Conservation (phyloP, 2,329 filamentous ascomycete species). For the Xylaria sp. region DNA sequence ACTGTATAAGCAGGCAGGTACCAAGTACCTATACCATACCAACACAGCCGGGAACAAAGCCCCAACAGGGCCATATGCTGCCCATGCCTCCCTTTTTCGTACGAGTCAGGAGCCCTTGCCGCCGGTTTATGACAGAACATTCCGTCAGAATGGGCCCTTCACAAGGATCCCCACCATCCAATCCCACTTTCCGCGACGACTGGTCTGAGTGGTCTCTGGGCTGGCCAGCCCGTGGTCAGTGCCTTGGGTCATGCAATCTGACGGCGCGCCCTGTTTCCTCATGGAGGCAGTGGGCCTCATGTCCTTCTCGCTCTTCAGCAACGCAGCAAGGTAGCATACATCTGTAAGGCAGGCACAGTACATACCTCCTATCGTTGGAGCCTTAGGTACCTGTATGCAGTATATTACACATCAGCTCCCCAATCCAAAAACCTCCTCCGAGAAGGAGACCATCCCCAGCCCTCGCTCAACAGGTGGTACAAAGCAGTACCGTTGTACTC, state of each 20-base stretch:
- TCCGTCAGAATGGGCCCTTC: slow-evolving; percentile 20
- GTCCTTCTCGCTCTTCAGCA: no score
- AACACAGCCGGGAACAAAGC: not conserved
- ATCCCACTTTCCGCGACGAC: slow-evolving; percentile 9
- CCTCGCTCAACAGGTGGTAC: slow-evolving; percentile 4
- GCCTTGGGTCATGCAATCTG: not conserved
- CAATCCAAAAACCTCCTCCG: slow-evolving; percentile 8
- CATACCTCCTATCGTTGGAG: no score
- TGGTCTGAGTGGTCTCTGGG: not conserved
- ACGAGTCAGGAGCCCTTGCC: slow-evolving; percentile 22
- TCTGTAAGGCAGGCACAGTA: no score
- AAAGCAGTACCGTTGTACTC: slow-evolving; percentile 10
- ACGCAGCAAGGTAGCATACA: no score
- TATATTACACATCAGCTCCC: not conserved
- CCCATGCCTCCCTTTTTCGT: not conserved
- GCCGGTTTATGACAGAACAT: slow-evolving; percentile 22
- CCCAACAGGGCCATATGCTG: not conserved
- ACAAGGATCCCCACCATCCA: slow-evolving; percentile 9
- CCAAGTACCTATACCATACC: not conserved
- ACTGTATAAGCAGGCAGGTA: no score
- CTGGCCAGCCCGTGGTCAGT: not conserved
- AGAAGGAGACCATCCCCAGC: slow-evolving; percentile 6
- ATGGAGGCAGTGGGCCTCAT: no score
- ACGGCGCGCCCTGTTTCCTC: not conserved
- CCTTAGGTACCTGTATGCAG: not conserved